Evolutionary conservation across 177 flowering plant genomes (phyloP), one percentile per base, ranked within the genome.

Genomic region (Vitis hybrid): DNA sequence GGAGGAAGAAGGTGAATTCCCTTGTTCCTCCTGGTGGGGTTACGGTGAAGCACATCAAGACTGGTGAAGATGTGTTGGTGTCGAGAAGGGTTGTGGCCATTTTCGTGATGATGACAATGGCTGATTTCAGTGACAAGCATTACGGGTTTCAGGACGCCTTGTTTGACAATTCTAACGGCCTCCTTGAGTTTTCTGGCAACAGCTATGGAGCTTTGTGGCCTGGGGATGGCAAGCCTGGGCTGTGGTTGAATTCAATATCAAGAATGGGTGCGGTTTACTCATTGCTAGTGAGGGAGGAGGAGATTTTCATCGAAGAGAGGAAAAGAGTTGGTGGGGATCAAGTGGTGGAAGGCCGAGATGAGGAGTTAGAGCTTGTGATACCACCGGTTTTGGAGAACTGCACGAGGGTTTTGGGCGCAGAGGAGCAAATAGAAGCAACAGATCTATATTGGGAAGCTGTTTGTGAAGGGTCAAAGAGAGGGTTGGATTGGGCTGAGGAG

Each of bases 361-460:
- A 89, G 66, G 88, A 86, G 21, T 59, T 91, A 30, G 92, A 90
- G 73, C 88, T 94, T 13, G 90, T 87, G 72, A 74, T 88, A 1
- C 96, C 97, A 1, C 98, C 99, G 4, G 92, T 94, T 2, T 87
- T 94, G 45, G 81, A 89, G 23, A 56, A 70, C 3, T 91, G 98
- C 80, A 86, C 86, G 0, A 86, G 63, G 70, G 83, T 94, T 9
- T 63, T 94, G 79, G 84, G 80, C 56, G 84, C 93, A 21, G 71
- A 30, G 45, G 98, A 90, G 39, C 97, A 92, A 78, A 89, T 77
- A n/a, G 72, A 13, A 3, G 97, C 93, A n/a, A 89, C 92, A 74
- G 96, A 89, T 68, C 59, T 89, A 79, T 94, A 94, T 56, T 94
- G 97, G 97, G 93, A 90, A 76, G 97, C 85, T 52, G 90, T 91